Evolutionary conservation across 352 stramenopile genomes (phyloP), one percentile per base, ranked within the genome.

Genomic region (Phytophthora pinifolia): DNA sequence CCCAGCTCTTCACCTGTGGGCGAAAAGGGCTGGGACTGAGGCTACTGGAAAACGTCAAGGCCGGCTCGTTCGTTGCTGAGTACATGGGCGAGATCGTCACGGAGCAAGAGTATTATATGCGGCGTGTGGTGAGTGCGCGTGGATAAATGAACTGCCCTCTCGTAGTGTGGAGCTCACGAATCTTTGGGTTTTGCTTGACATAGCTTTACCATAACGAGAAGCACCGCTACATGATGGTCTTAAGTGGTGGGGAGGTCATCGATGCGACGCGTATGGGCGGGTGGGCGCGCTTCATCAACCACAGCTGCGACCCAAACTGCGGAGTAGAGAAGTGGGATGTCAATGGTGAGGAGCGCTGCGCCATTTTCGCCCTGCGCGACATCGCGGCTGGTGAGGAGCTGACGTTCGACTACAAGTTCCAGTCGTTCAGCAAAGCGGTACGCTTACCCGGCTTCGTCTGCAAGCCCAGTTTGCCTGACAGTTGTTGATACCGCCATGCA

Each of bases 221-320:
- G 65, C 81, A 89, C 37, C 67, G 76, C 6, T 91, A 92, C 67
- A 89, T 88, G 75, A 91, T 94, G 76, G 82, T 91, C 31, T 69
- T 92, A 48, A 92, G 78, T 43, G 83, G 81, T 18, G 83, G 74
- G 15, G 80, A 92, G 67, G 88, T 95, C 61, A 93, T 97, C 31
- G 88, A 97, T 61, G 88, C 86, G 27, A 95, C 84, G 22, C 76
- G 91, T 30, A 92, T 94, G 62, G 92, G 94, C 29, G 94, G 92
- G 29, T 79, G 96, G 32, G 92, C 92, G 27, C 83, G 95, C 37
- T 98, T 98, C 54, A 97, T 98, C 55, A 98, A 98, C 70, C 89
- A 97, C 59, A 98, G 90, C 65, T 98, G 92, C 60, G 76, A 94
- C n/a, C 85, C 72, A 10, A 98, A 98, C 68, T 98, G 92, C 68